Conservation (phyloP, 1,139 yeast genomes). For the Williopsis jadinii region DNA sequence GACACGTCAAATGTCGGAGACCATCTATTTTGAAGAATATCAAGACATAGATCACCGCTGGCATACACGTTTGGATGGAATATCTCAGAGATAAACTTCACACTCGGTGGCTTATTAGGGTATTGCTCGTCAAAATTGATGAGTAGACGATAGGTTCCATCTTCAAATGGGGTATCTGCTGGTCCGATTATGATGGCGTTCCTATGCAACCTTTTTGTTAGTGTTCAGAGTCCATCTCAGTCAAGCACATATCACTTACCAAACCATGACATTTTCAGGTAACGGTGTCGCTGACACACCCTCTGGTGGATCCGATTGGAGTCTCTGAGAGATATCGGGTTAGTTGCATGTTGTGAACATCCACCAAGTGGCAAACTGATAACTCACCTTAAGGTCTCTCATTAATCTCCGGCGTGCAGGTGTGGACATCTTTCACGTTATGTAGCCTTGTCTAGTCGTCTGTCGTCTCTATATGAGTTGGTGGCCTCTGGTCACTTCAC, state of each 20-base stretch:
- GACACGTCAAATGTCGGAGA: constrained; percentile 98
- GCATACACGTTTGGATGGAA: constrained; percentile 98
- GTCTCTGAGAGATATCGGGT: constrained; percentile 41
- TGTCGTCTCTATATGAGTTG: too few species aligned
- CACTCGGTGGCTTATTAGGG: constrained; percentile 95
- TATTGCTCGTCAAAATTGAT: constrained; percentile 94
- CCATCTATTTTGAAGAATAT: constrained; percentile 95
- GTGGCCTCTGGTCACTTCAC: too few species aligned
- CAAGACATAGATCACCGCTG: constrained; percentile 90
- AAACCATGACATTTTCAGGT: constrained; percentile 94
- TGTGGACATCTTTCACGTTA: constrained; percentile 64
- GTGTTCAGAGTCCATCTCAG: constrained; percentile 6
- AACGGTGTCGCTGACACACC: constrained; percentile 97
- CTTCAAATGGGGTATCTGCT: constrained; percentile 95
- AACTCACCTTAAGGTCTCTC: constrained; percentile 89
- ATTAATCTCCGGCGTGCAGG: constrained; percentile 96
- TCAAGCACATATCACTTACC: constrained; percentile 30
- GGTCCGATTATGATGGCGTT: constrained; percentile 98
- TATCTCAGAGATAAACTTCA: constrained; percentile 88
- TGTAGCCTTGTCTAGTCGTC: neutral
- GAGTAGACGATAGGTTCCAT: constrained; percentile 86
- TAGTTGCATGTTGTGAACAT: neutral
- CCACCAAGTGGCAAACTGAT: too few species aligned
- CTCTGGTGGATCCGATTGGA: constrained; percentile 97
- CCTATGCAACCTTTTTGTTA: constrained; percentile 23